phyloP scores from a whole-genome alignment of 352 stramenopile genomes.

The Phytopythium montanum region DNA sequence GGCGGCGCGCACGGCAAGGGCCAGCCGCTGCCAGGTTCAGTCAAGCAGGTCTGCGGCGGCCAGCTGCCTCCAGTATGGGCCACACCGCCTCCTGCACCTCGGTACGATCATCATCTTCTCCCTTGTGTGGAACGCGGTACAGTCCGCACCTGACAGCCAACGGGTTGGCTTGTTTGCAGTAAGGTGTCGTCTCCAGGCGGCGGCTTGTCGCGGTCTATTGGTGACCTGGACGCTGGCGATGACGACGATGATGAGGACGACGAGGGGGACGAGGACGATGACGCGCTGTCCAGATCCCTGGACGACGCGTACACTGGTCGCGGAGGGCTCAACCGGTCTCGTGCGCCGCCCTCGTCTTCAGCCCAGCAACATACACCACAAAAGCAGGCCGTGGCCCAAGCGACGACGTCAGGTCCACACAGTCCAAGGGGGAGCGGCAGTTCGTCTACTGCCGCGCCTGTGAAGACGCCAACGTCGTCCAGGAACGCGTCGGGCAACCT shows the following conservation, averaged over 20 bases:
- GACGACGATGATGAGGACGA: background rate
- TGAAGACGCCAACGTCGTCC: constrained; percentile 19
- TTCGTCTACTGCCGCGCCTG: background rate
- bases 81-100: constrained; percentile 46
- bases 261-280: constrained; percentile 22
- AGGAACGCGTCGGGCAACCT: constrained; percentile 67
- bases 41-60: constrained; percentile 68
- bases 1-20: constrained; percentile 24
- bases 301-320: constrained; percentile 16
- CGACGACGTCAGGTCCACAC: background rate
- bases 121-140: background rate
- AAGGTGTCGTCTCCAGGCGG: constrained; percentile 32
- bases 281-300: constrained; percentile 19
- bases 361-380: constrained; percentile 22
- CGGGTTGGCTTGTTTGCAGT: constrained; percentile 10
- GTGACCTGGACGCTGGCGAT: constrained; percentile 16
- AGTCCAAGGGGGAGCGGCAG: background rate
- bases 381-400: constrained; percentile 4
- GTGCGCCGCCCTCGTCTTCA: constrained; percentile 4
- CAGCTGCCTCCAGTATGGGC: constrained; percentile 79
- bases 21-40: constrained; percentile 57
- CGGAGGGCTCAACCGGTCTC: constrained; percentile 1
- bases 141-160: background rate
- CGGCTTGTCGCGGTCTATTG: constrained; percentile 10
- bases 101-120: constrained; percentile 17